A percentile compares a stretch with the other conserved stretches of the same genome.
These are phyloP conservation scores for Penicillium brevicompactum DNA, from an alignment of 2,329 filamentous ascomycete species.

Conservation along the genomic window DNA sequence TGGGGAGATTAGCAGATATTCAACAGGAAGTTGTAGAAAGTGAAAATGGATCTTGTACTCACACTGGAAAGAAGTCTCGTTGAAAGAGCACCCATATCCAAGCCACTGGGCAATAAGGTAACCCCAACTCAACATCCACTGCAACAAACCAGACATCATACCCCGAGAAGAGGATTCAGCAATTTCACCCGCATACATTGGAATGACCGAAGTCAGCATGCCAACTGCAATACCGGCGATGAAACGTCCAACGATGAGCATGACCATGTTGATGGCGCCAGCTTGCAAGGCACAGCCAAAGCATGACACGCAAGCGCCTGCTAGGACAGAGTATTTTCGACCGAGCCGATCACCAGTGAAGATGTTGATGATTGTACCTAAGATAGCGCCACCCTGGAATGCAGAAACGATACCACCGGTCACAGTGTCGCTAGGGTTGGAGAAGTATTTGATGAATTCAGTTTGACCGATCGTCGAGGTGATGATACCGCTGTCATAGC, in stretches of 20 bases:
- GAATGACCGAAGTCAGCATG: slow-evolving; percentile 30
- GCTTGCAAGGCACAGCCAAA: slow-evolving; percentile 28
- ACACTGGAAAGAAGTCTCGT: slow-evolving; percentile 14
- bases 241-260: slow-evolving; percentile 33
- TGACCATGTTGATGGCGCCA: slow-evolving; percentile 26
- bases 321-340: slow-evolving; percentile 13
- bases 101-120: slow-evolving; percentile 44
- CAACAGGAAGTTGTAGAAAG: not conserved
- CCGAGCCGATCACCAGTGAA: slow-evolving; percentile 18
- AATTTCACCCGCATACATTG: slow-evolving; percentile 37
- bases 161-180: slow-evolving; percentile 35
- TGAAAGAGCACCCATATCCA: slow-evolving; percentile 39
- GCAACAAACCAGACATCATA: slow-evolving; percentile 30
- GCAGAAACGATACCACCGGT: slow-evolving; percentile 40
- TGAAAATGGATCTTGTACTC: not conserved
- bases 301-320: slow-evolving; percentile 13
- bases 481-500: slow-evolving; percentile 37
- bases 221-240: slow-evolving; percentile 32
- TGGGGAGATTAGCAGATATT: not conserved
- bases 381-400: slow-evolving; percentile 40
- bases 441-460: slow-evolving; percentile 30
- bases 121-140: slow-evolving; percentile 43
- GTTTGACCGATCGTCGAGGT: slow-evolving; percentile 34
- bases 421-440: slow-evolving; percentile 18
- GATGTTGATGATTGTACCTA: slow-evolving; percentile 18